phyloP scores from a whole-genome alignment of 2,329 filamentous ascomycete genomes.

The Scolecobasidium constrictum region DNA sequence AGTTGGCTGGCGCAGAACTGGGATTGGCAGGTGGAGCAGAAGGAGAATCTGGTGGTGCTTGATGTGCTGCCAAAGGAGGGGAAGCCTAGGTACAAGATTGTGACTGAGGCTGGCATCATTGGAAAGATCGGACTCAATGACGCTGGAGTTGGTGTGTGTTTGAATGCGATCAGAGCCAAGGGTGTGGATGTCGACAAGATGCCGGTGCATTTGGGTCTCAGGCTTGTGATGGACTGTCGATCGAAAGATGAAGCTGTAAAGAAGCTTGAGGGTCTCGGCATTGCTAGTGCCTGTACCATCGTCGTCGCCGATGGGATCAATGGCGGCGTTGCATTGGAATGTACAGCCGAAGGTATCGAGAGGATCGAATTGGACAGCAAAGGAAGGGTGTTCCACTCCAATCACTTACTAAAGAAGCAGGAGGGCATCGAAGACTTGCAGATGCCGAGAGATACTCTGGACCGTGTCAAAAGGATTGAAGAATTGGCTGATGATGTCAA shows the following conservation, averaged over 20 bases:
- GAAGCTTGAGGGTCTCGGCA: conserved; percentile 33
- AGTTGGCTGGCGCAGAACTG: conserved; percentile 46
- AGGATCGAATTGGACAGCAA: conserved; percentile 22
- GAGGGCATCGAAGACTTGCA: conserved; percentile 27
- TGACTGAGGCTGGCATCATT: conserved; percentile 51
- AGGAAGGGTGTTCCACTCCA: conserved; percentile 30
- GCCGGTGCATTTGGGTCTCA: conserved; percentile 51
- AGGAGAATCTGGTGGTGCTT: conserved; percentile 38
- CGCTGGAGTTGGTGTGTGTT: conserved; percentile 44
- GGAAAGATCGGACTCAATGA: conserved; percentile 57
- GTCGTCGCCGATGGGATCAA: conserved; percentile 39
- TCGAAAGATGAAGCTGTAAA: conserved; percentile 37
- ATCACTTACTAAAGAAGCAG: conserved; percentile 32
- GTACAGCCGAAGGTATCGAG: conserved; percentile 22
- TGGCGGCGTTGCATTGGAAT: conserved; percentile 40
- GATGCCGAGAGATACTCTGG: conserved; percentile 31
- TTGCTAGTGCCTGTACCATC: conserved; percentile 45
- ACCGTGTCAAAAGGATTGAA: conserved; percentile 26
- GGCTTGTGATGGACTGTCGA: conserved; percentile 41
- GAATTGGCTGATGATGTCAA: conserved; percentile 17
- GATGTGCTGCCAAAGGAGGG: conserved; percentile 26
- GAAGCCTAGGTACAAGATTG: conserved; percentile 41
- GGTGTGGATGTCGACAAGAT: conserved; percentile 41
- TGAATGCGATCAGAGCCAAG: conserved; percentile 51
- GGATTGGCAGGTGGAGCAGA: conserved; percentile 47